Evolutionary conservation across 2,329 filamentous ascomycete species (phyloP), one percentile per base, ranked within the genome.

Genomic region (Colletotrichum sp.): DNA sequence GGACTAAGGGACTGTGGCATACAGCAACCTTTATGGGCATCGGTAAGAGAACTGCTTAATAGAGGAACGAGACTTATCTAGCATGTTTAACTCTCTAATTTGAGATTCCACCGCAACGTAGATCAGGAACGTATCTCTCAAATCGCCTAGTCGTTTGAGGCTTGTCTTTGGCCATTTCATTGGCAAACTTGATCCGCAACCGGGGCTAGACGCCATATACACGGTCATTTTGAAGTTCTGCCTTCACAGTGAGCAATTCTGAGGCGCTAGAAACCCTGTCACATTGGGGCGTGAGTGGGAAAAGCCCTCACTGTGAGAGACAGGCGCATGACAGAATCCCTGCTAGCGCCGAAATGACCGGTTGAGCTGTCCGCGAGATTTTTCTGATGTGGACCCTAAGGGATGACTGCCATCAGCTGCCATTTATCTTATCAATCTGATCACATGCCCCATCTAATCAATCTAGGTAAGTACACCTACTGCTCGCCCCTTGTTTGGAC

Each of bases 361-460:
- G n/a, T 52, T 52, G 34, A 39, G 34, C 34, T 43, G 32, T 59
- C 26, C 26, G 34, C 34, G n/a, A 39, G 9, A 34, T 65, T n/a
- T 34, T 39, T 43, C 43, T 52, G n/a, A 52, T 52, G 43, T 52
- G 43, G 43, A 52, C 43, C 43, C n/a, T 24, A 7, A 52, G 43
- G 43, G 43, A 52, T 52, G 10, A 52, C 43, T 52, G 43, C 43
- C 43, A 52, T 52, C 43, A 52, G 43, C 43, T 52, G 43, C 43
- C 43, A 21, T 52, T 70, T 28, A 74, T 74, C 71, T 70, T 64
- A 74, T 74, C 66, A 71, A 67, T 70, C 67, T 65, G 66, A 18
- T n/a, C 28, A 59, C 18, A 61, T 32, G 26, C 16, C 24, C 28
- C 30, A 67, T 67, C 65, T 67, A 52, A 67, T 67, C 65, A 67